phyloP scores from a whole-genome alignment of 768 basidiomycete genomes.

The Trametes maxima region DNA sequence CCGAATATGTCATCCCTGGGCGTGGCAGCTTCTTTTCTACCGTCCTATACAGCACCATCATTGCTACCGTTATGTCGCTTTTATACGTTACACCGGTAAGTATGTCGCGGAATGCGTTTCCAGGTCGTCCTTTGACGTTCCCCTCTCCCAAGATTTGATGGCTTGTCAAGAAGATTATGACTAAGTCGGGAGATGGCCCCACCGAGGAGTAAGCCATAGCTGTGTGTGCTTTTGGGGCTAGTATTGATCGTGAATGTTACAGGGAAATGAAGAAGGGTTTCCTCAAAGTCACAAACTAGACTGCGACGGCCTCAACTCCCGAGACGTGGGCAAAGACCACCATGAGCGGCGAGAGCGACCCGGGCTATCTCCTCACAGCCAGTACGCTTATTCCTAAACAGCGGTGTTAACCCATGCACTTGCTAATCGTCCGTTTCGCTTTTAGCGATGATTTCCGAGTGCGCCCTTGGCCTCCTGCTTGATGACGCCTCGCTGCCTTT shows the following conservation, averaged over 20 bases:
- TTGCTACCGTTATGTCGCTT: conserved; percentile 1
- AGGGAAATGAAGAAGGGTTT: conserved; percentile 64
- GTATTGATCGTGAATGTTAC: background rate
- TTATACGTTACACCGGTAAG: conserved; percentile 34
- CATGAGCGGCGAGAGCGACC: conserved; percentile 72
- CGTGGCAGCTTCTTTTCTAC: conserved; percentile 42
- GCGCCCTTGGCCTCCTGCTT: conserved; percentile 70
- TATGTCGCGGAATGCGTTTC: background rate
- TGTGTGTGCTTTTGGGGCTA: background rate
- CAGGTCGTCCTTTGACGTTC: background rate
- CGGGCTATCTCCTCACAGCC: conserved; percentile 67
- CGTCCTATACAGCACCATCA: conserved; percentile 37
- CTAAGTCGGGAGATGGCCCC: conserved; percentile 63
- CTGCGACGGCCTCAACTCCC: conserved; percentile 54
- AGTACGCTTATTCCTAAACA: conserved; percentile 38
- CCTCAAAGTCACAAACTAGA: conserved; percentile 68
- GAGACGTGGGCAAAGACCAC: conserved; percentile 48
- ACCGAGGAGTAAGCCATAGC: conserved; percentile 56
- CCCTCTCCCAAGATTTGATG: conserved; percentile 50
- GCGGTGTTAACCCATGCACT: background rate
- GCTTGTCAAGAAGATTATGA: conserved; percentile 52
- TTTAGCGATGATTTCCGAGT: conserved; percentile 78
- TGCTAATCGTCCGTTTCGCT: background rate
- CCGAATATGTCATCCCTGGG: conserved; percentile 56
- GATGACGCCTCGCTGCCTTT: conserved; percentile 58